Conservation (phyloP, 805 yeast species). For the Komagataella kurtzmanii region DNA sequence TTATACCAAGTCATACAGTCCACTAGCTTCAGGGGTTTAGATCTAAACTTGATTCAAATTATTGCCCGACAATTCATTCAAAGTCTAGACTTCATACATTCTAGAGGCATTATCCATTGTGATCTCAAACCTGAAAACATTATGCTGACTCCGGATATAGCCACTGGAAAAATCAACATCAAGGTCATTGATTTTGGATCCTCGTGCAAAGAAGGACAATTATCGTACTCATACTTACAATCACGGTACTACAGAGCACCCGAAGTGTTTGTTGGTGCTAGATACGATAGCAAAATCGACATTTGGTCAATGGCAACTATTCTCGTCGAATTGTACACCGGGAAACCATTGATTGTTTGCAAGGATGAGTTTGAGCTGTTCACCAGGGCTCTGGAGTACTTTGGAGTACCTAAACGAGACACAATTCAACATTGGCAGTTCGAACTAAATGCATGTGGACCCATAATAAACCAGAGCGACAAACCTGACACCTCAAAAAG, state of each 20-base stretch:
- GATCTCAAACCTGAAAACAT: conserved; percentile 82
- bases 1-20: conserved; percentile 46
- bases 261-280: conserved; percentile 56
- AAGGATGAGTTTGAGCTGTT: conserved; percentile 34
- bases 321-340: conserved; percentile 70
- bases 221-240: conserved; percentile 35
- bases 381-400: conserved; percentile 24
- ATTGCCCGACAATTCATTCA: conserved; percentile 42
- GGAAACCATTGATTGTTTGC: conserved; percentile 34
- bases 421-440: conserved; percentile 25
- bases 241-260: conserved; percentile 75
- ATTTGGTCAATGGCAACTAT: conserved; percentile 96
- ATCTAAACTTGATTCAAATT: conserved; percentile 22
- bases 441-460: conserved; percentile 21
- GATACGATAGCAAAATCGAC: conserved; percentile 40
- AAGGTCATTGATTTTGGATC: conserved; percentile 79
- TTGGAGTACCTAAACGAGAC: conserved; percentile 32
- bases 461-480: conserved; percentile 13
- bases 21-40: conserved; percentile 34
- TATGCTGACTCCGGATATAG: conserved; percentile 30
- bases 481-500: neutral
- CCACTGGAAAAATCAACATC: conserved; percentile 21
- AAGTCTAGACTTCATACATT: conserved; percentile 50
- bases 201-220: conserved; percentile 31
- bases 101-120: conserved; percentile 54